Percentiles rank a stretch among this genome's conserved stretches.
Conservation (phyloP, 139 green algal genomes). For the Marvania coccoides region DNA sequence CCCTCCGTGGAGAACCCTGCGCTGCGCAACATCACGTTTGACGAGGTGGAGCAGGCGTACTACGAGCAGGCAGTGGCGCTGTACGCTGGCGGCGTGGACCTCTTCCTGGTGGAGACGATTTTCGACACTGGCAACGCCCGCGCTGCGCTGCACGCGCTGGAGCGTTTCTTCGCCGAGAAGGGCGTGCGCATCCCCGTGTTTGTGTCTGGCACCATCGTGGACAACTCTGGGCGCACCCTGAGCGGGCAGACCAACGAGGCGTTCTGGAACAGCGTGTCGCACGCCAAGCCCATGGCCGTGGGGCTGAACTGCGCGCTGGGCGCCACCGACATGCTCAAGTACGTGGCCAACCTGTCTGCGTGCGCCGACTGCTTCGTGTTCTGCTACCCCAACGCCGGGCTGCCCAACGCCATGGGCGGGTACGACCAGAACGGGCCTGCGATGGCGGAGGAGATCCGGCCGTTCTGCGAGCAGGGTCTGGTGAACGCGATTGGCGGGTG, state of each 20-base stretch:
- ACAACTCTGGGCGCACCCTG: constrained; percentile 91
- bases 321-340: constrained; percentile 89
- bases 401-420: constrained; percentile 97
- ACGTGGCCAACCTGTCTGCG: constrained; percentile 83
- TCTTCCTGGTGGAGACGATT: constrained; percentile 98
- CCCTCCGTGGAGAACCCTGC: constrained; percentile 96
- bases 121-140: constrained; percentile 98
- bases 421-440: constrained; percentile 93
- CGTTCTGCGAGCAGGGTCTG: constrained; percentile 81
- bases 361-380: constrained; percentile 93
- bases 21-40: constrained; percentile 83
- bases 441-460: constrained; percentile 92
- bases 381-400: constrained; percentile 95
- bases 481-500: constrained; percentile 94
- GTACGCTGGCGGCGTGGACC: constrained; percentile 83
- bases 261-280: constrained; percentile 92
- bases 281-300: constrained; percentile 87
- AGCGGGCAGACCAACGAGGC: constrained; percentile 97
- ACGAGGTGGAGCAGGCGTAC: constrained; percentile 93
- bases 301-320: constrained; percentile 97
- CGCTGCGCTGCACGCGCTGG: constrained; percentile 88
- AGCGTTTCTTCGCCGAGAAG: constrained; percentile 81
- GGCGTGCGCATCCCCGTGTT: constrained; percentile 85
- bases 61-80: constrained; percentile 83
- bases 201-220: constrained; percentile 93